Evolutionary conservation across 106 monocot genomes (phyloP), one percentile per base, ranked within the genome.

Genomic region (Hemerocallis citrina): DNA sequence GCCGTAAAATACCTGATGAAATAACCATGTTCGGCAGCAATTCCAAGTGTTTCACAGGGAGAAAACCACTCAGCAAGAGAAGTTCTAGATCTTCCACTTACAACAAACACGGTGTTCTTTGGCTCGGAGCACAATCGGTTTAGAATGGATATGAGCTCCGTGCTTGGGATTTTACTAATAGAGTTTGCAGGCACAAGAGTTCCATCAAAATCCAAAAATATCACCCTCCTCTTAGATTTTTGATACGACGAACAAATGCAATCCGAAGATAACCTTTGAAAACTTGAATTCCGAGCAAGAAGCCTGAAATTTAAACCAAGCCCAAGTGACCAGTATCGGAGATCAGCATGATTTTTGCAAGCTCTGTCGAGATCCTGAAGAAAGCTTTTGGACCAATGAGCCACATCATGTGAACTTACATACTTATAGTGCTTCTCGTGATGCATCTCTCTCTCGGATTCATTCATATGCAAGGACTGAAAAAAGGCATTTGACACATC

Each of bases 401-500:
- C 80, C 8, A 85, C 72, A 59, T 80, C 77, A 61, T 85, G 85
- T 9, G 66, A 62, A 31, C 73, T 80, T 30, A 85, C 73, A 60
- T 85, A 85, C 28, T 47, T 16, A 40, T 85, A 77, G 33, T 85
- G 85, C 70, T 81, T 85, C 70, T 85, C 80, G 35, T 85, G 85
- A n/a, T 74, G 61, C 37, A 85, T 30, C 21, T 76, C 73, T 52
- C 77, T 80, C 47, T 85, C 80, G 0, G 62, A 38, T 17, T 72
- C 75, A 3, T 34, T 15, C 55, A 76, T 61, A 1, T 40, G 28
- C 1, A 85, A 40, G 1, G 77, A 76, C 21, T 37, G 38, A 42
- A 80, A 43, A 65, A 85, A 70, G 0, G 80, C 85, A 19, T 85
- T 80, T 0, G 75, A 77, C 1, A 69, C 59, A 0, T 68, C 61